Conservation (phyloP, 306 rosid species). For the Notholithocarpus densiflorus region DNA sequence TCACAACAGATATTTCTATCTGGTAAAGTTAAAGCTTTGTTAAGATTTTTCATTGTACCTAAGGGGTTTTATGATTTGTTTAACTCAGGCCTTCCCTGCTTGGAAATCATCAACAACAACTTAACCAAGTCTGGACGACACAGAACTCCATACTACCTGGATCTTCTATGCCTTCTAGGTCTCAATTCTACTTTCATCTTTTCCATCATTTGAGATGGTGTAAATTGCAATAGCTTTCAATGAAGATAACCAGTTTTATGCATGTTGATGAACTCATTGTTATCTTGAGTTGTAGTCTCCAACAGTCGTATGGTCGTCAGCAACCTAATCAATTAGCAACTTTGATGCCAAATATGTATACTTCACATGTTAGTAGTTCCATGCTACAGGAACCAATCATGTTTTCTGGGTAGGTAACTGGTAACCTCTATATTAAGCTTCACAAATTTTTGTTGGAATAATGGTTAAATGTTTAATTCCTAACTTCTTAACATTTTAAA, state of each 20-base stretch:
- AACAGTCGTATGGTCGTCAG: neutral
- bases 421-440: neutral
- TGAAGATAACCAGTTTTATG: neutral
- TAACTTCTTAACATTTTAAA: too few relatives aligned
- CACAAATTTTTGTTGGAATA: neutral
- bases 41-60: neutral
- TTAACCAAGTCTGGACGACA: neutral
- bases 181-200: neutral
- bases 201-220: neutral
- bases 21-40: neutral
- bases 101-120: neutral
- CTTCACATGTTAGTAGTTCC: neutral
- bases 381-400: neutral
- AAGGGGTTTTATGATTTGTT: neutral
- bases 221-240: neutral
- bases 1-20: neutral
- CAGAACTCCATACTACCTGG: neutral
- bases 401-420: neutral
- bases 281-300: neutral
- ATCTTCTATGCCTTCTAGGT: conserved; percentile 10
- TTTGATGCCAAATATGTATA: neutral
- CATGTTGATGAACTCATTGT: neutral
- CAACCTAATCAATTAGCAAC: neutral
- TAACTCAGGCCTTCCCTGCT: conserved; percentile 2
- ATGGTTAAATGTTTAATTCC: too few relatives aligned